Percentiles rank a stretch among this genome's conserved stretches.
phyloP scores from a whole-genome alignment of 2,329 filamentous ascomycete species.

The Cercospora sp. region DNA sequence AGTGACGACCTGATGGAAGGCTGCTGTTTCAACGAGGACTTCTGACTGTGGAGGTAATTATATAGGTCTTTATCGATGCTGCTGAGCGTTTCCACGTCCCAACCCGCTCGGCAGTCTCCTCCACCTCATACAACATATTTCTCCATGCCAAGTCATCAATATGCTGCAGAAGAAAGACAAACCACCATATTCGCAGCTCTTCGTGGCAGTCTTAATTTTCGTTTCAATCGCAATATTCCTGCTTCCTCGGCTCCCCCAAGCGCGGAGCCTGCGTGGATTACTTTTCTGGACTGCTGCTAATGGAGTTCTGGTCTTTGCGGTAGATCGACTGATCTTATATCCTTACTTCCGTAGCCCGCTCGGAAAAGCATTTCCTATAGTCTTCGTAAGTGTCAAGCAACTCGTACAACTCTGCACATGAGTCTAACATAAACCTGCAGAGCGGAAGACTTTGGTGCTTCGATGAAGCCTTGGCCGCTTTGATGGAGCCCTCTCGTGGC shows the following conservation, averaged over 20 bases:
- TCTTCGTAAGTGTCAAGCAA: background rate
- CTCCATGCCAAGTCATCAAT: background rate
- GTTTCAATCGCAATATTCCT: background rate
- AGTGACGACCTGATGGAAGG: background rate
- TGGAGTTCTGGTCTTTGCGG: background rate
- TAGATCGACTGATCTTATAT: background rate
- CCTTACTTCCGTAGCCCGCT: background rate
- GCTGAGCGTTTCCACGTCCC: background rate
- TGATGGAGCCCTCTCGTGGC: background rate
- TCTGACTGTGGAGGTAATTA: background rate
- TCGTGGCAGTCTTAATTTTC: background rate
- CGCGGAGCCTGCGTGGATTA: background rate
- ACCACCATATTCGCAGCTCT: background rate
- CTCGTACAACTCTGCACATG: background rate
- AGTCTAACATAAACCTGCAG: background rate
- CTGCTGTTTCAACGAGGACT: background rate
- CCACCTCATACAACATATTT: background rate
- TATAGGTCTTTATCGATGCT: background rate
- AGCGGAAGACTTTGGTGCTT: background rate
- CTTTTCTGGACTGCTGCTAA: background rate
- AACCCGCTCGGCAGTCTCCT: background rate
- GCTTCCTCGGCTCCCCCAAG: background rate
- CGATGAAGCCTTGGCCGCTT: background rate
- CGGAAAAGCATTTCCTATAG: background rate
- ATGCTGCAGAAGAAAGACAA: background rate